Evolutionary conservation across 2,329 filamentous ascomycete genomes (phyloP).

Genomic region (Alternaria sp.): DNA sequence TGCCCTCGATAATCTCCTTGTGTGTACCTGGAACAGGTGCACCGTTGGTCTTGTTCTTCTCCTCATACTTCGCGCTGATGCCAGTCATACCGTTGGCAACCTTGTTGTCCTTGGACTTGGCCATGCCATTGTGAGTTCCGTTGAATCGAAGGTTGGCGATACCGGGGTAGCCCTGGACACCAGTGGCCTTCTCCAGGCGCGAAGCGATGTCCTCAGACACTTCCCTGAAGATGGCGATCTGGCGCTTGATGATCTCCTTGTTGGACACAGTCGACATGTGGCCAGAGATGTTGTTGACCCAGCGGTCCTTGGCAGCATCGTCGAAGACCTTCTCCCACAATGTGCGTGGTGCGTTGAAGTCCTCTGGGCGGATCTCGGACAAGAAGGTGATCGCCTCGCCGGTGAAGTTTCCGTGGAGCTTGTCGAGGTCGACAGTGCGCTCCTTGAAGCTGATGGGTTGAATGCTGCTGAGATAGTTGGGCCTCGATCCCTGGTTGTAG

Average conservation of each 20-base stretch:
- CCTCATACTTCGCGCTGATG: conserved; percentile 24
- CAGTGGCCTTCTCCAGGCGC: conserved; percentile 67
- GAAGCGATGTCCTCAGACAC: conserved; percentile 64
- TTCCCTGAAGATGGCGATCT: conserved; percentile 70
- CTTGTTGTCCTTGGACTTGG: conserved; percentile 54
- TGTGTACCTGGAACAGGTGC: conserved; percentile 47
- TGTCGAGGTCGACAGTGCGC: conserved; percentile 56
- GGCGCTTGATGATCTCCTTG: conserved; percentile 67
- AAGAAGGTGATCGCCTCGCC: conserved; percentile 59
- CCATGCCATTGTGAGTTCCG: conserved; percentile 67
- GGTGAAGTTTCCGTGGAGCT: conserved; percentile 58
- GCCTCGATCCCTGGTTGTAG: conserved; percentile 67
- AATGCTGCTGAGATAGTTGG: conserved; percentile 63
- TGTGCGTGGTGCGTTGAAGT: conserved; percentile 62
- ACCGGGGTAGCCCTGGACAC: conserved; percentile 65
- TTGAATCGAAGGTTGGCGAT: conserved; percentile 64
- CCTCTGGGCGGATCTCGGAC: conserved; percentile 59
- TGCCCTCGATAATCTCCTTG: conserved; percentile 12
- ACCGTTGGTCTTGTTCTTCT: conserved; percentile 54
- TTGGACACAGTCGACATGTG: conserved; percentile 66
- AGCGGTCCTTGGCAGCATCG: conserved; percentile 62
- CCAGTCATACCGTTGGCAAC: conserved; percentile 59
- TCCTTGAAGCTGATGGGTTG: conserved; percentile 58
- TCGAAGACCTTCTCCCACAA: conserved; percentile 69
- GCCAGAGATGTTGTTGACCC: conserved; percentile 65